Evolutionary conservation across 176 grass and related monocot genomes (phyloP), one percentile per base, ranked within the genome.

Genomic region (Rhynchospora tenuis): DNA sequence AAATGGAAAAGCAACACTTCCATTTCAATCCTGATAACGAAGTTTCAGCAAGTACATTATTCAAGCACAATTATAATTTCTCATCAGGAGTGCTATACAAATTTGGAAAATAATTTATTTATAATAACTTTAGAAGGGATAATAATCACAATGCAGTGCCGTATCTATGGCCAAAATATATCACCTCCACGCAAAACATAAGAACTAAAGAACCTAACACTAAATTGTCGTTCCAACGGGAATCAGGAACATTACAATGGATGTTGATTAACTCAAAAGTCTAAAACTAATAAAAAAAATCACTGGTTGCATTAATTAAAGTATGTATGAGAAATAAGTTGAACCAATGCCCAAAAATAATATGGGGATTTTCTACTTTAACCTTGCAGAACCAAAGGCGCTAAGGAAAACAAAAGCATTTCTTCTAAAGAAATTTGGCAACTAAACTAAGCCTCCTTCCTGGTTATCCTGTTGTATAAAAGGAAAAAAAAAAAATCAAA

Each of bases 391-490:
- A 74, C 22, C 73, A 76, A 76, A 47, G 48, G 73, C 23, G 27
- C 48, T 54, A 76, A 54, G 14, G 48, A 27, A 28, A 55, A 76
- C 73, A 27, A 6, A 50, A 28, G 23, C 28, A 76, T 76, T 75
- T 76, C 46, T 75, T 22, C 47, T 16, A 54, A 2, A 54, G n/a
- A 75, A 31, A 16, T 47, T 54, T 13, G 0, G 4, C 24, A 24
- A 61, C 79, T 63, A 9, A 31, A 54, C 92, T 83, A 99, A 64
- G 97, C 93, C 86, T 99, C 93, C 78, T 99, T 99, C 64, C 97
- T 93, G 7, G 97, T 88, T 90, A 99, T 96, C 89, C 96, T 99
- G 91, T 85, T 16, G 78, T 83, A 62, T 14, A 89, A 72, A 61
- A 38, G 2, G 33, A 4, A 4, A 62, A 52, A 83, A 68, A 45